Base-by-base conservation (phyloP, 306 rosid species). In the Morella rubra region DNA sequence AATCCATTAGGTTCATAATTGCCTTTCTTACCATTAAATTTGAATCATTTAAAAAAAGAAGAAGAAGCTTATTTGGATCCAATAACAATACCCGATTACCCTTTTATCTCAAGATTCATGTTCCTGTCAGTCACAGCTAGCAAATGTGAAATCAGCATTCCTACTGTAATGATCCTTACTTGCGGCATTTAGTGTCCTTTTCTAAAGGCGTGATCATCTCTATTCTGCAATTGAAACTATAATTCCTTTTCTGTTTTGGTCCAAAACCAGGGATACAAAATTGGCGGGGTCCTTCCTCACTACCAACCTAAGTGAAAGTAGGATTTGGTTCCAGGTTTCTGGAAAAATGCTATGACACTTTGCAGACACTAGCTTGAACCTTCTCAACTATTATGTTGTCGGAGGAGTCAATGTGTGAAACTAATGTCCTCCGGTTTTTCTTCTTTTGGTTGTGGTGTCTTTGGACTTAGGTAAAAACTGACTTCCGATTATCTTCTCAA, bases 361-460 rank as follows among this genome's bases (percentile, higher is more conserved):
- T 61, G n/a, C 68, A 2, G 24, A 44, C 27, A 32, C n/a, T 32
- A 6, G 68, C n/a, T n/a, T 12, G 53, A 4, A n/a, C 20, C 60
- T 54, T 32, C 19, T 10, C 8, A 64, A 16, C 3, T 5, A 8
- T 42, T 41, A 37, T 64, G 40, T 10, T 64, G 6, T 64, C 41
- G 70, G 6, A 15, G 20, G 37, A 8, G 70, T n/a, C 47, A 64
- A n/a, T 32, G 24, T 14, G 5, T 64, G 13, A 64, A 41, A 40
- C 70, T 64, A 41, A 64, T 22, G 41, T 7, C 47, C 47, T 64
- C 22, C 24, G 0, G 12, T 13, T 15, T 41, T 15, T 9, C 0
- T 64, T 64, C 24, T 15, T 41, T 64, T 41, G 49, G 70, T 64
- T 64, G n/a, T 8, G 49, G 47, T 64, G 49, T 18, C 70, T 64